phyloP scores from a whole-genome alignment of 768 basidiomycete genomes.

The Russula virescens region DNA sequence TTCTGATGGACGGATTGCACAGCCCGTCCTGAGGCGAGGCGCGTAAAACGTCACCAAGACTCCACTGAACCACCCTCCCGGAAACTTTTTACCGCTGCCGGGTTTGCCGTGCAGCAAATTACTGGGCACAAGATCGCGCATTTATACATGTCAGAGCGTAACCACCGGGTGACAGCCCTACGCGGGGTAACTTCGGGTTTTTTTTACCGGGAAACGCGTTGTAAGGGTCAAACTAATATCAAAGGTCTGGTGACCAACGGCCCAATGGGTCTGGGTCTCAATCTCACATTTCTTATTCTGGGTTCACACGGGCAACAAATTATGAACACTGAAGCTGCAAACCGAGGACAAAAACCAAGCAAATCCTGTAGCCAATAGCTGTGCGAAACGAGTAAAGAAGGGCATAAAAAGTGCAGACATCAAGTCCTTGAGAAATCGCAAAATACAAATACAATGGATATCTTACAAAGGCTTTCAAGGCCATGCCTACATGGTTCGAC shows the following conservation, averaged over 20 bases:
- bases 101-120: not conserved
- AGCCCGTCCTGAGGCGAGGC: conserved; percentile 3
- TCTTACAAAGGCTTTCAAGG: conserved; percentile 22
- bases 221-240: not conserved
- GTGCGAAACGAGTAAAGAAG: not conserved
- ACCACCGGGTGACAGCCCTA: not conserved
- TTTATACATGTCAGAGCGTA: not conserved
- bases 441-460: conserved; percentile 20
- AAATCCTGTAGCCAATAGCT: not conserved
- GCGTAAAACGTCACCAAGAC: conserved; percentile 13
- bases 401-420: conserved; percentile 2
- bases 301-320: not conserved
- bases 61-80: conserved; percentile 5
- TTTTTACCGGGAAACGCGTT: not conserved
- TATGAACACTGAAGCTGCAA: conserved; percentile 11
- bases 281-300: conserved; percentile 4
- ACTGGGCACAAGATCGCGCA: not conserved
- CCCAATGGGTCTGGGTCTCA: not conserved
- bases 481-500: conserved; percentile 20
- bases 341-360: not conserved
- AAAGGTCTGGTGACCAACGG: not conserved
- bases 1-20: conserved; percentile 13
- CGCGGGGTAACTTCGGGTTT: not conserved
- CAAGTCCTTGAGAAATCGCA: conserved; percentile 3
- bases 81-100: conserved; percentile 17